Base-by-base conservation (phyloP, 148 eudicot species). In the Polygonum maritimum region DNA sequence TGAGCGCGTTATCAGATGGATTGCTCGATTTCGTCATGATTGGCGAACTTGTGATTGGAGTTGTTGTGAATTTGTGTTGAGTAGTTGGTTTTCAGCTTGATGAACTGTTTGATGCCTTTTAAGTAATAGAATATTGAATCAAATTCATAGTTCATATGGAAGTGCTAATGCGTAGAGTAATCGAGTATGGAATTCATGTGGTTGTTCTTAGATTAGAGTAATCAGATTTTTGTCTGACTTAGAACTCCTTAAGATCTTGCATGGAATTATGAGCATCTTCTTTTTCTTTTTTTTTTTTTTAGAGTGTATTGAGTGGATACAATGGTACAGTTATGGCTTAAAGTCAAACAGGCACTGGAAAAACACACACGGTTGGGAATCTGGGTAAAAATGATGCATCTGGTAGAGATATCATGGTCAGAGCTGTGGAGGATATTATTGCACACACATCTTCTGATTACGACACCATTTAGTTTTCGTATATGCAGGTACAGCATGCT, bases 251-350 rank as follows among this genome's bases (percentile, higher is more conserved):
- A 26, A 26, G 31, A 26, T 26, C 31, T 26, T 26, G 31, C 31
- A 26, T 26, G 31, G 31, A 26, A 26, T 26, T 26, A 26, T 26
- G 31, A 26, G 31, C 31, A 26, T 26, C 31, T 26, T n/a, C n/a
- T 7, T 22, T 21, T 1, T 58, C n/a, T n/a, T n/a, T n/a, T n/a
- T 2, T 26, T 82, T 26, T 26, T 26, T 74, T 87, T 90, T 92
- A 95, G 99, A 92, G 97, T 84, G 99, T 95, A 60, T 80, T 95
- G 74, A 83, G 88, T 82, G 99, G 97, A 75, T 95, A 92, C 84
- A 95, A 95, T 80, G 99, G 99, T 78, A 95, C 99, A 80, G 71
- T 92, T 51, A 95, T 95, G 99, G 97, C 99, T 75, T 95, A 95
- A 52, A 97, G 99, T 58, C 99, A 95, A 88, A 95, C 99, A 49